Evolutionary conservation across 2,329 filamentous ascomycete genomes (phyloP).

Genomic region (Tothia fuscella): DNA sequence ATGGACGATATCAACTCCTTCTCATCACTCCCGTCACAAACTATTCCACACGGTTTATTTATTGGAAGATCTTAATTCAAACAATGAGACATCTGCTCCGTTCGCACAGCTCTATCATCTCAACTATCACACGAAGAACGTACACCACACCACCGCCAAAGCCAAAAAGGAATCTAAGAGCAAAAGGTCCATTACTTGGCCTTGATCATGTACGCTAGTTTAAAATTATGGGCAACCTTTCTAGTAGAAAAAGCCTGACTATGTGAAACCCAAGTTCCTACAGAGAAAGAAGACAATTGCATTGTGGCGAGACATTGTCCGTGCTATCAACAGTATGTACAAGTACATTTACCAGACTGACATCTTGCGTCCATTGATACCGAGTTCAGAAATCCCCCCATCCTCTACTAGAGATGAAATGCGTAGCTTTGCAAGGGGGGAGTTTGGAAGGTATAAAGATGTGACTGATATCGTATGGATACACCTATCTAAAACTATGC

Average conservation of each 20-base stretch:
- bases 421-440: constrained; percentile 34
- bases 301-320: constrained; percentile 36
- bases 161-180: not conserved
- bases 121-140: constrained; percentile 1
- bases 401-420: constrained; percentile 30
- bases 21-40: no score
- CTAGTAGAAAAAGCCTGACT: not conserved
- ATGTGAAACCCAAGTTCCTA: constrained; percentile 31
- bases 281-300: constrained; percentile 34
- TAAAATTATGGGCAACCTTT: no score
- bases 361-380: no score
- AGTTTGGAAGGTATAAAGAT: constrained; percentile 35
- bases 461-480: constrained; percentile 34
- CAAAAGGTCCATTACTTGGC: constrained; percentile 2
- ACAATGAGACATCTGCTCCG: no score
- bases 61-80: no score
- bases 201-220: constrained; percentile 2
- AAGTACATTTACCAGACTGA: not conserved
- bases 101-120: no score
- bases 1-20: no score
- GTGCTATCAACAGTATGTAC: constrained; percentile 26
- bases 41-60: no score
- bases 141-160: not conserved
- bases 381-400: constrained; percentile 21
- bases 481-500: not conserved